Base-by-base conservation (phyloP, 495 filamentous ascomycete species). In the Aspergillus nidulans region DNA sequence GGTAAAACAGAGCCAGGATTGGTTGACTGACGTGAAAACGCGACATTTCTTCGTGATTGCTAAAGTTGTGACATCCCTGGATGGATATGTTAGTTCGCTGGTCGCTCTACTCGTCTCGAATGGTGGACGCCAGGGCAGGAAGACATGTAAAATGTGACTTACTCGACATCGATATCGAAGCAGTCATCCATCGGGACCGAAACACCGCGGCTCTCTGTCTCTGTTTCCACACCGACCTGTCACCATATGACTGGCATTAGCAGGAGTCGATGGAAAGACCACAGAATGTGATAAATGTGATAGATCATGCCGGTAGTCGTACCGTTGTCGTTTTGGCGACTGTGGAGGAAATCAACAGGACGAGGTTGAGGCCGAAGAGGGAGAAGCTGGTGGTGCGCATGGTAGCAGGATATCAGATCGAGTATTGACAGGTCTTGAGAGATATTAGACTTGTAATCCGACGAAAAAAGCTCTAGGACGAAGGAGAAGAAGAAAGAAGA, bases 161-260 rank as follows among this genome's bases (percentile, higher is more conserved):
- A 59, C 57, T 55, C 46, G 10, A 52, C 57, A 36, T 59, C 52
- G 10, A 59, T 42, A 19, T 26, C 32, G 19, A 32, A 20, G 18
- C 57, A 59, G 5, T 59, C 57, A 13, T 45, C 45, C 13, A 59
- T n/a, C 7, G 44, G 40, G 7, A 50, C 52, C 6, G 41, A 18
- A 7, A 59, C 49, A 4, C 52, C 20, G 36, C 41, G 52, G 36
- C 57, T 59, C 4, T 23, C 25, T 5, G 55, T 47, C 6, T 43
- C 32, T 4, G 57, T 59, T 25, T 59, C 57, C 3, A 59, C 21
- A 21, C 57, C 57, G 25, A 59, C 26, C 57, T 59, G 23, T 39
- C 19, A 30, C 16, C 21, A 19, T 5, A 46, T 1, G 26, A 39
- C 18, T 18, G 24, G 7, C 13, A 10, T 56, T 26, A 50, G 53